Percentiles rank a stretch among this genome's conserved stretches.
Conservation (phyloP, 202 grass and related monocot genomes). For the Sporobolus alterniflorus region DNA sequence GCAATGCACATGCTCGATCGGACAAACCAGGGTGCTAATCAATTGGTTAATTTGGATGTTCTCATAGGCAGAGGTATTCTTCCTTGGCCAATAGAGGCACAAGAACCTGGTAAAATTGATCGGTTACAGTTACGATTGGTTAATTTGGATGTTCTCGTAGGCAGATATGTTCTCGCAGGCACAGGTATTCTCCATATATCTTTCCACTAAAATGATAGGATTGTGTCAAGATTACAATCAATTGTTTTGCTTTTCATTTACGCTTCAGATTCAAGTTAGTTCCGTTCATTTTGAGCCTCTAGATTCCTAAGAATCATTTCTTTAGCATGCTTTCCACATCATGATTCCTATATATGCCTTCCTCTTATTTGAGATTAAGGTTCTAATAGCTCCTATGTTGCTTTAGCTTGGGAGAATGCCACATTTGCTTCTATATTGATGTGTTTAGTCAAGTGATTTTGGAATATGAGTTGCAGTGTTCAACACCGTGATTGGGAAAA, state of each 20-base stretch:
- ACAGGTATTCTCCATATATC: slow-evolving; percentile 43
- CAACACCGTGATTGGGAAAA: neutral
- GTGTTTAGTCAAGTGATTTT: slow-evolving; percentile 9
- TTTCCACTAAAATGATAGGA: slow-evolving; percentile 56
- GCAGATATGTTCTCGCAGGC: too few species aligned
- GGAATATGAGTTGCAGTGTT: neutral
- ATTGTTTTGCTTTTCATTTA: slow-evolving; percentile 35
- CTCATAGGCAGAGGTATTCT: too few species aligned
- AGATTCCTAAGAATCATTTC: slow-evolving; percentile 38
- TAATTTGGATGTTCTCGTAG: too few species aligned
- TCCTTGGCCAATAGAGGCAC: too few species aligned
- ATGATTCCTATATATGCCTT: slow-evolving; percentile 13
- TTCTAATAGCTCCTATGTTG: neutral
- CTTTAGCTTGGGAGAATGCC: slow-evolving; percentile 1
- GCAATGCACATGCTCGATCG: too few species aligned
- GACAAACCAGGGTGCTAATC: too few species aligned
- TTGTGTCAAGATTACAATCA: slow-evolving; percentile 45
- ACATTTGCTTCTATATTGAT: neutral
- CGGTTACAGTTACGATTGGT: too few species aligned
- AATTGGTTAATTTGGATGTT: too few species aligned
- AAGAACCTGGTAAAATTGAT: too few species aligned
- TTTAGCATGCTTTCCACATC: slow-evolving; percentile 31
- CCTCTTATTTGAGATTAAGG: neutral
- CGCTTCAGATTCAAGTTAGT: slow-evolving; percentile 31
- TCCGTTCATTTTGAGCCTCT: slow-evolving; percentile 24